These are phyloP conservation scores for Platanthera zijinensis DNA, from an alignment of 106 monocot genomes.

Conservation along the genomic window DNA sequence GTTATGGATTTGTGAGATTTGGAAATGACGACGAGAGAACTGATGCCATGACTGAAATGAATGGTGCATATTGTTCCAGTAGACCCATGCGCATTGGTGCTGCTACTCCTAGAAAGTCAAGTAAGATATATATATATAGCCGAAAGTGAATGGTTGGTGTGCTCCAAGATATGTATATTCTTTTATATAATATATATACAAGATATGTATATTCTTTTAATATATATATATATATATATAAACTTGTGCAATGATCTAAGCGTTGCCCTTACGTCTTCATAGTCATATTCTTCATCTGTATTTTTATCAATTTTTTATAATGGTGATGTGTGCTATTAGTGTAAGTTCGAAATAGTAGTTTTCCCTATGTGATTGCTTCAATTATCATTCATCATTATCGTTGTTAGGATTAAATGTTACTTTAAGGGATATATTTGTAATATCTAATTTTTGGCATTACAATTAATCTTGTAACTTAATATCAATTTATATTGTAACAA, in stretches of 20 bases:
- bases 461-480: too few relatives aligned
- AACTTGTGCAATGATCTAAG: background rate
- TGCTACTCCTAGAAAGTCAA: conserved; percentile 50
- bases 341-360: too few relatives aligned
- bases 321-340: background rate
- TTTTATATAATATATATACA: too few relatives aligned
- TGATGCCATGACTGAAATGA: conserved; percentile 83
- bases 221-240: background rate
- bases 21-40: conserved; percentile 59
- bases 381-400: too few relatives aligned
- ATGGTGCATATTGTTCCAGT: conserved; percentile 57
- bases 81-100: conserved; percentile 73
- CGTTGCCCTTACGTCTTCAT: background rate
- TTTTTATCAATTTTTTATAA: background rate
- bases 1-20: conserved; percentile 86
- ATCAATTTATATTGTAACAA: too few relatives aligned
- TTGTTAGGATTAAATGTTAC: too few relatives aligned
- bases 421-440: too few relatives aligned
- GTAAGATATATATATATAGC: background rate
- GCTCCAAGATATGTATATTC: too few relatives aligned
- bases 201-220: too few relatives aligned
- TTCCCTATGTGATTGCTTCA: too few relatives aligned
- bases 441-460: too few relatives aligned
- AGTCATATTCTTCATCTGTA: background rate
- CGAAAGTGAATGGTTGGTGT: too few relatives aligned